A percentile compares a stretch with the other conserved stretches of the same genome.
Conservation (phyloP, 2,329 filamentous ascomycete genomes). For the Paecilomyces fulvus region DNA sequence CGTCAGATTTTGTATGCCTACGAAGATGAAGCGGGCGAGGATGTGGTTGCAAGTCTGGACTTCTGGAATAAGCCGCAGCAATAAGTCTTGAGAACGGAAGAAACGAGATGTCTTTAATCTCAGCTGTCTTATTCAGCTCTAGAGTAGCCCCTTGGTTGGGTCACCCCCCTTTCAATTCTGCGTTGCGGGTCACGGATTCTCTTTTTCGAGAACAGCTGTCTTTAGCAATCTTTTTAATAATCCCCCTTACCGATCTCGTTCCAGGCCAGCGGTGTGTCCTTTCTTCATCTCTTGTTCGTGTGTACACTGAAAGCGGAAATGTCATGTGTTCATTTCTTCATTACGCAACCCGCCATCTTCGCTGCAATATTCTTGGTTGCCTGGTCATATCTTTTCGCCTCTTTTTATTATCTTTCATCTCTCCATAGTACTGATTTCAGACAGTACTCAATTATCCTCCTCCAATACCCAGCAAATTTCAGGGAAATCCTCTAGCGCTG, state of each 20-base stretch:
- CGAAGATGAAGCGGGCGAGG: conserved; percentile 88
- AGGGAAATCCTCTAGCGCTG: not conserved
- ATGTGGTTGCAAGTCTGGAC: conserved; percentile 88
- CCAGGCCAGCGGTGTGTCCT: conserved; percentile 7
- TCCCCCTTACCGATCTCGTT: not conserved
- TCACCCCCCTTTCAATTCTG: not conserved
- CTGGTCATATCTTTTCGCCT: conserved; percentile 1
- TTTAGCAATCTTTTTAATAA: conserved; percentile 1
- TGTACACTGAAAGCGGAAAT: conserved; percentile 36
- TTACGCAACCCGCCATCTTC: conserved; percentile 11
- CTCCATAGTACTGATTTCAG: not conserved
- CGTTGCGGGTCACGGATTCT: not conserved
- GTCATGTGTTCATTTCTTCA: conserved; percentile 24
- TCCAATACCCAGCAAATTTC: not conserved
- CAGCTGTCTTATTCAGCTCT: not conserved
- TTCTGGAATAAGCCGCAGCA: conserved; percentile 67
- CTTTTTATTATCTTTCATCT: conserved; percentile 7
- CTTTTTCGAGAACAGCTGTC: not conserved
- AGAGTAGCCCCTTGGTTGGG: not conserved
- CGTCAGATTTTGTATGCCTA: conserved; percentile 89
- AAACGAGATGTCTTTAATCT: conserved; percentile 4
- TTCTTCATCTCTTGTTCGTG: conserved; percentile 13
- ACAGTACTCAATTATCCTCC: not conserved
- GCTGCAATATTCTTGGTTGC: conserved; percentile 5
- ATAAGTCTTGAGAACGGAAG: conserved; percentile 11